Conservation (phyloP, 1,284 basidiomycete species). For the Fomitopsis schrenkii region DNA sequence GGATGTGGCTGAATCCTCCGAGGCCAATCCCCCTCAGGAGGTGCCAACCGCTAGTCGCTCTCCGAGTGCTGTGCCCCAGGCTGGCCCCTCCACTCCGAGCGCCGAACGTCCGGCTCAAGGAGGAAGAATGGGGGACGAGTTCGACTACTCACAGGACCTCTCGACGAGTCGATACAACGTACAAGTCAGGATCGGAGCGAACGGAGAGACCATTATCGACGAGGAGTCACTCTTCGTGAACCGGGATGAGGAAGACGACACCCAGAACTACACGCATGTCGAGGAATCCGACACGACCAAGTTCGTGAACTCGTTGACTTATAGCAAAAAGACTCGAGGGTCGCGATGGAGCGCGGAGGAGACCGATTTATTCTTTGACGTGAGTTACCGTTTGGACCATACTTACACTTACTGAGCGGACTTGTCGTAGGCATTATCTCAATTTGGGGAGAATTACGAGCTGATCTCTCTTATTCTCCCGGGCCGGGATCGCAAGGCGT, state of each 20-base stretch:
- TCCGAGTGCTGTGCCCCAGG: slow-evolving; percentile 8
- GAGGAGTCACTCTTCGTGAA: slow-evolving; percentile 78
- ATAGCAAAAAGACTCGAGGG: slow-evolving; percentile 71
- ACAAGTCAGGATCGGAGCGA: slow-evolving; percentile 77
- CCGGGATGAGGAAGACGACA: slow-evolving; percentile 57
- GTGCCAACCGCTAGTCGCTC: slow-evolving; percentile 11
- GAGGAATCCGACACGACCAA: slow-evolving; percentile 81
- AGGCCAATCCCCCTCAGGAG: not conserved
- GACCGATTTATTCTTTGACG: slow-evolving; percentile 82
- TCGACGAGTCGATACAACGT: slow-evolving; percentile 71
- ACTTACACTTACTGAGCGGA: not conserved
- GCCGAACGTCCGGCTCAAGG: slow-evolving; percentile 5
- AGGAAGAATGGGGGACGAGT: slow-evolving; percentile 37
- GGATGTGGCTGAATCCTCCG: not conserved
- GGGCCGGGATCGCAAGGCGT: slow-evolving; percentile 81
- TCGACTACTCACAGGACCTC: slow-evolving; percentile 64
- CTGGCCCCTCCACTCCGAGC: slow-evolving; percentile 1
- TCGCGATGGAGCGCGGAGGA: slow-evolving; percentile 84
- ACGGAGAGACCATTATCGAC: slow-evolving; percentile 78
- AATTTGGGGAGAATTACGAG: slow-evolving; percentile 92
- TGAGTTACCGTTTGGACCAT: slow-evolving; percentile 32
- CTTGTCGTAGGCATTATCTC: slow-evolving; percentile 62
- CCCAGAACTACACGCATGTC: slow-evolving; percentile 70
- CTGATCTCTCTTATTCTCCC: slow-evolving; percentile 84
- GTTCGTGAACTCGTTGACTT: slow-evolving; percentile 83